Base-by-base conservation (phyloP, 1,284 basidiomycete species). In the Cryptococcus floricola region DNA sequence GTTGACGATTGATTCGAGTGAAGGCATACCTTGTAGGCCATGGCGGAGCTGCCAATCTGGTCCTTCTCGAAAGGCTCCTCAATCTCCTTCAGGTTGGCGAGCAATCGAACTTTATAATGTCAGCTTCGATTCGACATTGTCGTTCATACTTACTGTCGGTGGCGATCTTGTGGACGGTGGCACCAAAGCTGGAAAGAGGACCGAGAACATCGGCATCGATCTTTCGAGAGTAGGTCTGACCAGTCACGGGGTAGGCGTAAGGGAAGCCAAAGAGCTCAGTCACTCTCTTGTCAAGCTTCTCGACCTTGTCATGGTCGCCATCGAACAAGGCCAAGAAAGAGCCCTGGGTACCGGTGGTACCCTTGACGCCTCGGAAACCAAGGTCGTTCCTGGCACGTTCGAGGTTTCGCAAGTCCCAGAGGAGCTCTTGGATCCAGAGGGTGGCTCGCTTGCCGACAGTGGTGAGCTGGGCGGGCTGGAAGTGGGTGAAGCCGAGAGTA, bases 401-500 rank as follows among this genome's bases (percentile, higher is more conserved):
- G 71, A 99, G 82, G 76, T 98, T 98, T 27, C 95, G 83, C 64
- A 99, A 80, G 76, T 99, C 95, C 95, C 94, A 98, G 1, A 98
- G 81, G 1, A 99, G 82, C 69, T 98, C 96, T 81, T 96, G 92
- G 49, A 98, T 88, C 95, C 96, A 99, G 19, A 98, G 80, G 0
- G 93, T 97, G 0, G 92, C 87, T n/a, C 96, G 85, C 80, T 99
- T 99, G n/a, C 96, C 96, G 42, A 99, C 95, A 0, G 95, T 99
- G 1, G 94, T 98, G 53, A 98, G 81, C 78, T 99, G 96, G 7
- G 96, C 96, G 5, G 96, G 94, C 78, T 99, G 96, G 82, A 96
- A 98, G 78, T 99, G 96, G 8, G 96, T 99, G 81, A 97, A 98
- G 1, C 96, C 96, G 43, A 99, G 83, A 0, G 91, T 90, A 0